phyloP scores from a whole-genome alignment of 208 protist species.

The Acanthamoeba polyphaga region DNA sequence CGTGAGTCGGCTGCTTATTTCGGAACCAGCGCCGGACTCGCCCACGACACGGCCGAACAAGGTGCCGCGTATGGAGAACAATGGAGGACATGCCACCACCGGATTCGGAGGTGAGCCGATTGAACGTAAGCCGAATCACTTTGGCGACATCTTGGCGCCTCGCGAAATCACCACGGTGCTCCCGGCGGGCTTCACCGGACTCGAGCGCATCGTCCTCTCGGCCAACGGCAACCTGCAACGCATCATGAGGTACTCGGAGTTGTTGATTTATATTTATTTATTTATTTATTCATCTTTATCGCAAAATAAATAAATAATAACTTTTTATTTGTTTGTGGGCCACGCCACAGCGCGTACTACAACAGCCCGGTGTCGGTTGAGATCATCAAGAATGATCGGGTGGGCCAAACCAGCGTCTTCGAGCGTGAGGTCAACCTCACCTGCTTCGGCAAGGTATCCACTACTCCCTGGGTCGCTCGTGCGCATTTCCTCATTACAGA shows the following conservation, averaged over 20 bases:
- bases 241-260: constrained; percentile 44
- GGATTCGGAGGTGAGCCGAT: constrained; percentile 3
- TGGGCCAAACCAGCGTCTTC: constrained; percentile 2
- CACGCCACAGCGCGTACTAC: neutral
- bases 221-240: constrained; percentile 41
- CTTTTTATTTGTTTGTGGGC: neutral
- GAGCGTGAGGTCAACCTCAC: constrained; percentile 27
- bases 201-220: constrained; percentile 28
- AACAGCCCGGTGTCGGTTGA: neutral
- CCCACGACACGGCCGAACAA: neutral
- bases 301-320: neutral
- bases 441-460: neutral
- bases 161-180: neutral
- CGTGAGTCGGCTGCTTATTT: neutral
- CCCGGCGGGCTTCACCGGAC: constrained; percentile 26
- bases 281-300: constrained; percentile 10
- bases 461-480: neutral
- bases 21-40: neutral
- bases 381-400: constrained; percentile 43
- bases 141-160: constrained; percentile 58
- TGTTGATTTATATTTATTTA: neutral
- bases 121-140: constrained; percentile 3
- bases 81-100: neutral
- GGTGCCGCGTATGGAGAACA: neutral
- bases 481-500: too few relatives aligned